These are phyloP conservation scores for Amyloporia xantha DNA, from an alignment of 768 basidiomycete genomes.

Conservation along the genomic window DNA sequence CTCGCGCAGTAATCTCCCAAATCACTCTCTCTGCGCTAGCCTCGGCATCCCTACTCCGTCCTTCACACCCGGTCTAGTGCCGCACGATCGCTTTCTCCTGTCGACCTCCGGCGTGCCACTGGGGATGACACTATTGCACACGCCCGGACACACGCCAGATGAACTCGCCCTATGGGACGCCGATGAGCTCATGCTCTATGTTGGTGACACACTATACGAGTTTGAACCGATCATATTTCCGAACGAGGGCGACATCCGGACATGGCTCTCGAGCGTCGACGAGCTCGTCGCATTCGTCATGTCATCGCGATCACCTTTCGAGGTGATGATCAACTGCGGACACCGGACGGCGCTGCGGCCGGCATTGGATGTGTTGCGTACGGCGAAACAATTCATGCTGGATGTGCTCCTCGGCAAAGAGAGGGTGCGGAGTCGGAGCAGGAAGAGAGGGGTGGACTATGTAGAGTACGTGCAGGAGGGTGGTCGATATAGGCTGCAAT, in stretches of 20 bases:
- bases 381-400: constrained; percentile 38
- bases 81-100: constrained; percentile 31
- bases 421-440: constrained; percentile 25
- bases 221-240: constrained; percentile 50
- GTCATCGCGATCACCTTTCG: not conserved
- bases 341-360: constrained; percentile 40
- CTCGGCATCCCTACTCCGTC: constrained; percentile 35
- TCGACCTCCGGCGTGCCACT: constrained; percentile 23
- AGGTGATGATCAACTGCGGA: constrained; percentile 38
- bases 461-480: constrained; percentile 39
- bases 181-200: constrained; percentile 45
- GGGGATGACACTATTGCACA: constrained; percentile 42
- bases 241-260: constrained; percentile 42
- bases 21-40: constrained; percentile 39
- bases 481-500: constrained; percentile 39
- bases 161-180: constrained; percentile 48
- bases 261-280: constrained; percentile 42
- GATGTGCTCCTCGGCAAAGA: constrained; percentile 40
- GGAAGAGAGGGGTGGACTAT: constrained; percentile 30
- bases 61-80: constrained; percentile 42
- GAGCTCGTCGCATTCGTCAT: constrained; percentile 36
- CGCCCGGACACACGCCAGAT: constrained; percentile 55
- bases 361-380: constrained; percentile 39
- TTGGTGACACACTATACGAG: constrained; percentile 54
- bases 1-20: constrained; percentile 32